Evolutionary conservation across 2,329 filamentous ascomycete species (phyloP), one percentile per base, ranked within the genome.

Genomic region (Neurospora sp.): DNA sequence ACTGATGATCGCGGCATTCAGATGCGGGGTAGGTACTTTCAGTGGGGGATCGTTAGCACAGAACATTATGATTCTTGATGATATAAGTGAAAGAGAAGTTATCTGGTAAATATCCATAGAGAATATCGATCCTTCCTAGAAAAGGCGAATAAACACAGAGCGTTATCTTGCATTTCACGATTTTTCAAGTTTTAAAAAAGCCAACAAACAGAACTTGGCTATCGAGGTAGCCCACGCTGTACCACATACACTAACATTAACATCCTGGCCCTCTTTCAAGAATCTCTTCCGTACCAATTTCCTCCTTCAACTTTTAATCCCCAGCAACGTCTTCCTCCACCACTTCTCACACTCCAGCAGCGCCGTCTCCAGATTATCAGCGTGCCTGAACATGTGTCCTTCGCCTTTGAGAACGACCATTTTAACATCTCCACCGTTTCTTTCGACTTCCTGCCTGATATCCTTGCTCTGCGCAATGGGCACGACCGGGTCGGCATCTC

Each of bases 401-500:
- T 87, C 85, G 2, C 82, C 83, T 3, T 81, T 77, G 39, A 83
- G 82, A 38, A 84, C 78, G 17, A 86, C 78, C 3, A 87, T 76
- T 70, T 81, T 79, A 4, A 86, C 84, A 36, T 84, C 78, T 1
- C 81, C 79, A 0, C 82, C 83, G 1, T 77, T 79, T 10, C 76
- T 73, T 68, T 76, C 76, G 28, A 87, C 79, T n/a, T 80, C 80
- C 52, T 78, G 76, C 10, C 84, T 82, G 76, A 90, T 86, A 68
- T 84, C 81, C 39, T 81, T 78, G 2, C 85, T 85, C 75, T 90
- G 88, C 17, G 82, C 80, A n/a, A 85, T 76, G 0, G 87, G 87
- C 17, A 89, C 88, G 1, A 90, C 82, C 52, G 82, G 83, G 73
- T 90, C 88, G 4, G 78, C 78, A 2, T 80, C 81, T 0, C 87